Conservation (phyloP, 805 yeast genomes). For the Kuraishia piskuri region DNA sequence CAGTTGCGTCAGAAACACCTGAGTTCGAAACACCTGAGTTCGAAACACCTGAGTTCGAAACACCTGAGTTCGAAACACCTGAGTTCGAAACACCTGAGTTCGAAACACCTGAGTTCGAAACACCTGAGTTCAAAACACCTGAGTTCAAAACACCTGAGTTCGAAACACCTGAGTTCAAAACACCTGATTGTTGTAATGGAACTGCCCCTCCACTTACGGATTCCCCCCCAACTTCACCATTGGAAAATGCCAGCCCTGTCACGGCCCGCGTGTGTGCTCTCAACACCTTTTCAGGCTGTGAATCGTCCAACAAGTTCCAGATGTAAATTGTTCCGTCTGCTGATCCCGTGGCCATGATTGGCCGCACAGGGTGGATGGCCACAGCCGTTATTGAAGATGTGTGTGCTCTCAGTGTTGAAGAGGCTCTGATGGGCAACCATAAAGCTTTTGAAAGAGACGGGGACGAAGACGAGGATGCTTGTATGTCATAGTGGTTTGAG, state of each 20-base stretch:
- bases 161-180: too few species aligned
- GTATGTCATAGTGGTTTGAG: constrained; percentile 9
- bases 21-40: too few species aligned
- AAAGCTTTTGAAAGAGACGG: neutral
- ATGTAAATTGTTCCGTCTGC: constrained; percentile 64
- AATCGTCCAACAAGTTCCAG: constrained; percentile 60
- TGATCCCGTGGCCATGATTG: constrained; percentile 55
- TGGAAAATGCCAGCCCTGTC: constrained; percentile 50
- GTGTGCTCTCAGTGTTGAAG: constrained; percentile 36
- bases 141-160: too few species aligned
- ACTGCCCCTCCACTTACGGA: too few species aligned
- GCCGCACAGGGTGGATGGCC: constrained; percentile 68
- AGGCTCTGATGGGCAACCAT: neutral
- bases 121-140: too few species aligned
- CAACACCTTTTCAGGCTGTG: constrained; percentile 52
- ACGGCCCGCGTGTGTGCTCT: constrained; percentile 73
- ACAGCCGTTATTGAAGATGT: constrained; percentile 52
- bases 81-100: too few species aligned
- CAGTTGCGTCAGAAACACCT: too few species aligned
- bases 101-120: too few species aligned
- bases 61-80: too few species aligned
- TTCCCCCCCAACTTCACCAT: constrained; percentile 21
- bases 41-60: too few species aligned
- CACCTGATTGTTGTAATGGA: constrained; percentile 8
- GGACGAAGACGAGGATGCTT: constrained; percentile 9